Evolutionary conservation across 495 filamentous ascomycete species (phyloP), one percentile per base, ranked within the genome.

Genomic region (Emericellopsis terricola): DNA sequence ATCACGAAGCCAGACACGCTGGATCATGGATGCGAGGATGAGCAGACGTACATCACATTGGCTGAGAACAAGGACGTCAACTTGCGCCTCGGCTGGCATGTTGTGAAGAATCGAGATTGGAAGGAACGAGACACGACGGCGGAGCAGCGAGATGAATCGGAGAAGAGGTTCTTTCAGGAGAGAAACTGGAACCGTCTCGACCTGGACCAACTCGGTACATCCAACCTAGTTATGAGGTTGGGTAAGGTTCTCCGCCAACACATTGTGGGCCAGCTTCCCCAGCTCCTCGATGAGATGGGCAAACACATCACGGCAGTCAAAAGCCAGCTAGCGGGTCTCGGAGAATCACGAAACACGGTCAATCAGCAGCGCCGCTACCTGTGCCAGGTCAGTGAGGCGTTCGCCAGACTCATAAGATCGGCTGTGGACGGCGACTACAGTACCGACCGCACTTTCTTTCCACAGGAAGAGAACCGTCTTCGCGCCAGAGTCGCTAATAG

Each of bases 1-100:
- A 66, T 92, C 48, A 89, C 81, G 33, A 92, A 92, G 57, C 80
- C 85, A 8, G 83, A 89, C 53, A 55, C 53, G 0, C 51, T 79
- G 1, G 37, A 41, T 10, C 31, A 48, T 0, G 60, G 63, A 1
- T 68, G 64, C 8, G 49, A 45, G 3, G 63, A 49, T 9, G 66
- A 82, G 37, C 38, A 36, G 0, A 43, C 44, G 3, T 82, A 65
- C 39, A 36, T 81, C 1, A 44, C 61, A 0, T 51, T 79, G 0
- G 61, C 72, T 0, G 46, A 53, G 19, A 85, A 84, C 39, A 54
- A 68, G 17, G 65, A 82, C 33, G 53, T 76, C n/a, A 48, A 47
- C 17, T 68, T 87, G 31, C 54, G 63, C 15, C 63, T 81, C 2
- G 78, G 78, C 0, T 85, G 78, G 78, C 76, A 84, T 43, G 69